phyloP scores from a whole-genome alignment of 2,329 filamentous ascomycete genomes.

The Boeremia lycopersici region DNA sequence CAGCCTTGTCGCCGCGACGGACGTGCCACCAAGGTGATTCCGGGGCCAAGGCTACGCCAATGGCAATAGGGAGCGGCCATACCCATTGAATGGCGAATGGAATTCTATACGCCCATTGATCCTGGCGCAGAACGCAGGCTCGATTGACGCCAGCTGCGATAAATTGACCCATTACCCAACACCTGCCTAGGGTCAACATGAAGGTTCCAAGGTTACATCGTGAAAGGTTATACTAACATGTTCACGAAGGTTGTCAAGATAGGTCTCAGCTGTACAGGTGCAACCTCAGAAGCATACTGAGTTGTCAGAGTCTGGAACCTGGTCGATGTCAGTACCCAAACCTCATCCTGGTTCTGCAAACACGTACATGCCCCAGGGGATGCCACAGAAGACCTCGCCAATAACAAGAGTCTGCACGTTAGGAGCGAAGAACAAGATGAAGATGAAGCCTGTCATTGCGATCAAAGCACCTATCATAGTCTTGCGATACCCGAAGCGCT shows the following conservation, averaged over 20 bases:
- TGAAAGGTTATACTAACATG: conserved; percentile 48
- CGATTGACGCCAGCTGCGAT: conserved; percentile 73
- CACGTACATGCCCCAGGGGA: conserved; percentile 49
- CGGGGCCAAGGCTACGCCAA: conserved; percentile 70
- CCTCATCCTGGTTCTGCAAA: background rate
- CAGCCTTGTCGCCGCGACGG: conserved; percentile 64
- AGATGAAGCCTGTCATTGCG: conserved; percentile 49
- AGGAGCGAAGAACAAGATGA: conserved; percentile 54
- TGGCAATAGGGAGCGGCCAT: conserved; percentile 69
- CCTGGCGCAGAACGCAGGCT: conserved; percentile 65
- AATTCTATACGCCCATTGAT: conserved; percentile 71
- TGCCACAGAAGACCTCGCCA: conserved; percentile 53
- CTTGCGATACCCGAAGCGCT: conserved; percentile 52
- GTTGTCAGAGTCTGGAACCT: conserved; percentile 53
- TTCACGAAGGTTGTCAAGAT: conserved; percentile 67
- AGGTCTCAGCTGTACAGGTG: conserved; percentile 69
- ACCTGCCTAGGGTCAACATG: conserved; percentile 41
- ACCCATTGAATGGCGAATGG: conserved; percentile 74
- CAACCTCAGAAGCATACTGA: conserved; percentile 63
- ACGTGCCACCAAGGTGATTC: conserved; percentile 77
- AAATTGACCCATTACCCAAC: conserved; percentile 75
- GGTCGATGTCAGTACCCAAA: background rate
- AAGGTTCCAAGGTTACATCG: background rate
- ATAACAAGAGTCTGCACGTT: conserved; percentile 50
- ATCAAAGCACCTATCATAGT: conserved; percentile 52